Conservation (phyloP, 2,329 filamentous ascomycete genomes). For the Botryotinia calthae region DNA sequence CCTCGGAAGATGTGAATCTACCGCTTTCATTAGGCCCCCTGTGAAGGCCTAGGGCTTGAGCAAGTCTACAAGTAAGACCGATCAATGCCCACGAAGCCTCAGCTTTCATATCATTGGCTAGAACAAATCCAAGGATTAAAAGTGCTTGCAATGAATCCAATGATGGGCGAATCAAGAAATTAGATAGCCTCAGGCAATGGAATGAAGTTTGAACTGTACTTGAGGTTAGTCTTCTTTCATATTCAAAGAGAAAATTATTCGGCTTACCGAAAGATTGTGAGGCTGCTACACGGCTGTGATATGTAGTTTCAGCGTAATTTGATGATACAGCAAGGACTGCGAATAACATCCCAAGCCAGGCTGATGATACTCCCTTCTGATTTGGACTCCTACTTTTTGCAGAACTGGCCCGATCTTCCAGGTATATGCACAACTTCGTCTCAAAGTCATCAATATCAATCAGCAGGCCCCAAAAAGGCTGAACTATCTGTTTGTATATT, state of each 20-base stretch:
- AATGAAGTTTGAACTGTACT: slow-evolving; percentile 47
- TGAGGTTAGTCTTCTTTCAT: not conserved
- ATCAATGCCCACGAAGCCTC: slow-evolving; percentile 66
- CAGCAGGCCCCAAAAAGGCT: slow-evolving; percentile 67
- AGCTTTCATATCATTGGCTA: slow-evolving; percentile 68
- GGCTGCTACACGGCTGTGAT: slow-evolving; percentile 40
- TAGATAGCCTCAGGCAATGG: slow-evolving; percentile 61
- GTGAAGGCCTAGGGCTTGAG: slow-evolving; percentile 62
- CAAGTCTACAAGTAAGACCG: slow-evolving; percentile 62
- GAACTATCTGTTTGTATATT: slow-evolving; percentile 65
- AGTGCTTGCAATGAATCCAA: slow-evolving; percentile 65
- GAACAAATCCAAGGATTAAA: slow-evolving; percentile 60
- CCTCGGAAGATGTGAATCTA: slow-evolving; percentile 34
- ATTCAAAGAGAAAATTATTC: not conserved
- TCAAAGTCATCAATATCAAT: slow-evolving; percentile 66
- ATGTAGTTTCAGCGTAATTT: slow-evolving; percentile 64
- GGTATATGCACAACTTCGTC: slow-evolving; percentile 61
- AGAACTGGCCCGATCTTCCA: slow-evolving; percentile 56
- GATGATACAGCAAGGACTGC: slow-evolving; percentile 63
- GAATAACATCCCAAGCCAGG: slow-evolving; percentile 65
- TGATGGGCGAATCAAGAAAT: slow-evolving; percentile 62
- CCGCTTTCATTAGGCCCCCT: slow-evolving; percentile 34
- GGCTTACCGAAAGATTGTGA: slow-evolving; percentile 50
- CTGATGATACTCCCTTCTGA: slow-evolving; percentile 51
- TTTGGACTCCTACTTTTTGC: slow-evolving; percentile 38